These are phyloP conservation scores for Triticum aestivum DNA, from an alignment of 176 grass and related monocot genomes.

Conservation along the genomic window IWGSC_CS_RefSeq_v2.1 NC_057812.1:609503514-609504013, in stretches of 20 bases:
- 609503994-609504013: conserved; percentile 7
- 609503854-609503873: not conserved
- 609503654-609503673: not conserved
- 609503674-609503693: conserved; percentile 9
- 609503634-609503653: conserved; percentile 15
- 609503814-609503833: not conserved
- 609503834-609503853: not conserved
- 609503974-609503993: not conserved
- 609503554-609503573: conserved; percentile 42
- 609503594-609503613: conserved; percentile 49
- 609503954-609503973: not conserved
- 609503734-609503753: conserved; percentile 30
- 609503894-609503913: not conserved
- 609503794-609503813: not conserved
- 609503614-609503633: conserved; percentile 64
- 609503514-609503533: conserved; percentile 41
- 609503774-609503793: conserved; percentile 9
- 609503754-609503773: conserved; percentile 1
- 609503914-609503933: not conserved
- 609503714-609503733: not conserved
- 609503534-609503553: conserved; percentile 43
- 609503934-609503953: not conserved
- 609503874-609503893: not conserved
- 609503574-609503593: conserved; percentile 32
- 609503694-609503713: not conserved